Evolutionary conservation across 495 filamentous ascomycete species (phyloP), one percentile per base, ranked within the genome.

Genomic region (Tuber aestivum): DNA sequence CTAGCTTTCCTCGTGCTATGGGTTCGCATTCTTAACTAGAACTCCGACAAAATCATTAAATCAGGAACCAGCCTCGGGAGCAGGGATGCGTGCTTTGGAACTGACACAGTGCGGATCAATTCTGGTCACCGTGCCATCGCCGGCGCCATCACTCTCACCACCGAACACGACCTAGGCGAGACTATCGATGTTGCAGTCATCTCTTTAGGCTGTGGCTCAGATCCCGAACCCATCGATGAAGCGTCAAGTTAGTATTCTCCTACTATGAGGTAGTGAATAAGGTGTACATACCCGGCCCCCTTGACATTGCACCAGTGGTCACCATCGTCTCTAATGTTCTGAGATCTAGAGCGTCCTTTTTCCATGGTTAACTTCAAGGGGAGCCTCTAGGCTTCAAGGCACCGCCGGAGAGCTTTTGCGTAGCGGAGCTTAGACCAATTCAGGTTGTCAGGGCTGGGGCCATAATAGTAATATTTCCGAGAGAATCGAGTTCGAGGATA

Each of bases 111-210:
- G 86, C 50, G 82, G 84, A 82, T 90, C 88, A 77, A 88, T 89
- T 18, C 89, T 85, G 65, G 82, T 61, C 2, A 87, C 83, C 16
- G 80, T 80, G 72, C 89, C 89, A 79, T 90, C 89, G 65, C 84
- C 83, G 14, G 80, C 79, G 72, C 89, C 89, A 79, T 90, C 89
- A 68, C 84, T 85, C 79, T 90, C 89, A 70, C 87, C 88, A 72
- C 89, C 89, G 21, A 88, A 89, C 84, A 89, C 89, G 44, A 88
- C 85, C 89, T 88, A 90, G 74, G 89, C 88, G 77, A 90, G 87
- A 42, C 89, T 85, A 82, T 90, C 89, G 42, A 85, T 83, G 35
- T 86, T 83, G n/a, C 80, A 78, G 77, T 88, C 84, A 23, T 87
- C 86, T 4, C 88, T 89, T 48, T 87, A 77, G 3, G 85, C 85